These are phyloP conservation scores for Ogataea nakhonphanomensis DNA, from an alignment of 805 yeast species.

Conservation along the genomic window DNA sequence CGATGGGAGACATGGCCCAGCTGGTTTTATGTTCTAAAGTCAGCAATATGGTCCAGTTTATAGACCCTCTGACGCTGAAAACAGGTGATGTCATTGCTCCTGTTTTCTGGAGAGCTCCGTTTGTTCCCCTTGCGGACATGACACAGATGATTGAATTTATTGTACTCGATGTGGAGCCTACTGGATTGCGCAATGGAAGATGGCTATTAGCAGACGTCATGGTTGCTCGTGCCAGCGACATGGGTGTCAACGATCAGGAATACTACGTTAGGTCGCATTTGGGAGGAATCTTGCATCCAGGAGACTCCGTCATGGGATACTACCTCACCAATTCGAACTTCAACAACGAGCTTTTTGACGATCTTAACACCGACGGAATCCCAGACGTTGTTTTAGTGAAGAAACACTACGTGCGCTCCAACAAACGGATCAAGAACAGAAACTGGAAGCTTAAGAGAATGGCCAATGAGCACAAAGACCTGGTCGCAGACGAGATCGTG, in stretches of 20 bases:
- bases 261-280: constrained; percentile 86
- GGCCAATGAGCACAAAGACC: constrained; percentile 93
- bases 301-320: constrained; percentile 93
- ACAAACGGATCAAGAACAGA: constrained; percentile 72
- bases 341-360: constrained; percentile 83
- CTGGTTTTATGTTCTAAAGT: constrained; percentile 82
- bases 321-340: constrained; percentile 80
- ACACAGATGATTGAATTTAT: constrained; percentile 80
- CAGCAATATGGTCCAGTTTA: constrained; percentile 77
- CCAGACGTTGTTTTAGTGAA: constrained; percentile 88
- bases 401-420: constrained; percentile 81
- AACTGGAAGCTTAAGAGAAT: constrained; percentile 92
- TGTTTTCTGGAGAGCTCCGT: constrained; percentile 80
- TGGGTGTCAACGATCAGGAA: constrained; percentile 81
- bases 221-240: constrained; percentile 82
- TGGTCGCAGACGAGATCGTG: constrained; percentile 58
- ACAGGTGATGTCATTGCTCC: constrained; percentile 68
- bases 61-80: constrained; percentile 81
- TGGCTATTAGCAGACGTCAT: constrained; percentile 85
- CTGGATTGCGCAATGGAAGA: constrained; percentile 74
- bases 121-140: constrained; percentile 70
- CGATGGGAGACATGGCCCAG: constrained; percentile 78
- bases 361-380: constrained; percentile 54
- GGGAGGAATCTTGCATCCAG: constrained; percentile 94
- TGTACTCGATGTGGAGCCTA: constrained; percentile 91